Conservation (phyloP, 805 yeast genomes). For the Ogataea henricii region DNA sequence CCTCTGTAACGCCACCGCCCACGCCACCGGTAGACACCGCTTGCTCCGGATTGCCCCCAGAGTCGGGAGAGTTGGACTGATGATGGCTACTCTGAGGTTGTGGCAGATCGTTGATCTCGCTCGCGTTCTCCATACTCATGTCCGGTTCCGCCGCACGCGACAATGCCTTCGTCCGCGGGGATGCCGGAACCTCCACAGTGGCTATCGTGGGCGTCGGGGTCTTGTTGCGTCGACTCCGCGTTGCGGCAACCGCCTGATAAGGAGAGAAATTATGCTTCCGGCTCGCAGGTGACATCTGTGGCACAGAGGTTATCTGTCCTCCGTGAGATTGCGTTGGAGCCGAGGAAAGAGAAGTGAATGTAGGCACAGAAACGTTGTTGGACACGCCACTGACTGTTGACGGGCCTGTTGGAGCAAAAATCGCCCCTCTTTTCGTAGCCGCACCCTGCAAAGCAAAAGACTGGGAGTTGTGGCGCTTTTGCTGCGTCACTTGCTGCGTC, state of each 20-base stretch:
- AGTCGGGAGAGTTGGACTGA: constrained; percentile 27
- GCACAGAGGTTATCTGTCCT: not conserved
- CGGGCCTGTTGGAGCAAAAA: not conserved
- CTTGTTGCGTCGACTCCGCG: constrained; percentile 14
- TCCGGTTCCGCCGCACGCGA: constrained; percentile 27
- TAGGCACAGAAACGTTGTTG: not conserved
- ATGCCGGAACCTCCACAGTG: constrained; percentile 26
- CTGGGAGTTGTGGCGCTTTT: constrained; percentile 35
- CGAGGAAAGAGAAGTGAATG: not conserved
- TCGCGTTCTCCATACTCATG: constrained; percentile 27
- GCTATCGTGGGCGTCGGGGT: constrained; percentile 27
- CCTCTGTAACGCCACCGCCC: too few relatives aligned
- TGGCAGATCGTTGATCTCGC: constrained; percentile 28
- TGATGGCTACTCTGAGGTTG: constrained; percentile 16
- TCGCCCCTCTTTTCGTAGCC: constrained; percentile 29
- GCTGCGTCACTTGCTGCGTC: constrained; percentile 28
- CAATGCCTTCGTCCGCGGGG: constrained; percentile 26
- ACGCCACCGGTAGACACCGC: not conserved
- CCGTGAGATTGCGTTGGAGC: not conserved
- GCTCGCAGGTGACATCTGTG: not conserved
- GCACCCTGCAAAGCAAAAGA: constrained; percentile 25
- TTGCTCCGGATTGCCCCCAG: not conserved
- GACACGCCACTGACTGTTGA: not conserved
- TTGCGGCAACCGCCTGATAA: not conserved
- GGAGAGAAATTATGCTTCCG: not conserved